Base-by-base conservation (phyloP, 352 stramenopile species). In the Phytophthora hybrid region DNA sequence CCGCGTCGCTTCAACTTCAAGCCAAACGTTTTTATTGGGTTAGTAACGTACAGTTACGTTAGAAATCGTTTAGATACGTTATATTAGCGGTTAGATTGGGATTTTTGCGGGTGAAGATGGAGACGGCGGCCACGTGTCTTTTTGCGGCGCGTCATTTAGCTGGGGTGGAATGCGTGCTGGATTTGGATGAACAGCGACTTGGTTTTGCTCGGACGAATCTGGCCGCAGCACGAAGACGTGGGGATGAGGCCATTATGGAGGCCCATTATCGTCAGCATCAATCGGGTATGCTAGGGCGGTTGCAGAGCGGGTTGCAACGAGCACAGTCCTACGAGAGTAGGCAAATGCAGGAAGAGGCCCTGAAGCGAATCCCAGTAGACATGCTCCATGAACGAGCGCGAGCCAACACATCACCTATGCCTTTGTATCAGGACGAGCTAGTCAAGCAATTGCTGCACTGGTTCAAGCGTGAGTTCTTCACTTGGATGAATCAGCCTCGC, bases 391-490 rank as follows among this genome's bases (percentile, higher is more conserved):
- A 90, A 54, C 83, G 84, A n/a, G 87, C 87, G 19, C 82, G 74
- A 31, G 78, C 76, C 4, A 92, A 94, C 53, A 59, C 76, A 8
- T 76, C 77, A 1, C 83, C 84, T 16, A 84, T 82, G 65, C 66
- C 83, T 4, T 63, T 61, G 11, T 90, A 84, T 39, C 76, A 91
- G 44, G 85, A 95, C 29, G 90, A 95, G 56, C 73, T 96, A 4
- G 62, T 94, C 13, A 88, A 83, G 68, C 87, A 94, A 44, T 65
- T 97, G 29, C 71, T 95, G 2, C 81, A 90, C 39, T 98, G 92
- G 92, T 98, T 98, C 66, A 98, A 98, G 77, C 61, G 63, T 32
- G 91, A 97, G 32, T 98, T 97, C 63, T 98, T 98, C 51, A 79
- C 90, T 31, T 98, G 93, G 93, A 95, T 93, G 78, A 97, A 97